Base-by-base conservation (phyloP, 352 stramenopile species). In the Phytophthora kernoviae region DNA sequence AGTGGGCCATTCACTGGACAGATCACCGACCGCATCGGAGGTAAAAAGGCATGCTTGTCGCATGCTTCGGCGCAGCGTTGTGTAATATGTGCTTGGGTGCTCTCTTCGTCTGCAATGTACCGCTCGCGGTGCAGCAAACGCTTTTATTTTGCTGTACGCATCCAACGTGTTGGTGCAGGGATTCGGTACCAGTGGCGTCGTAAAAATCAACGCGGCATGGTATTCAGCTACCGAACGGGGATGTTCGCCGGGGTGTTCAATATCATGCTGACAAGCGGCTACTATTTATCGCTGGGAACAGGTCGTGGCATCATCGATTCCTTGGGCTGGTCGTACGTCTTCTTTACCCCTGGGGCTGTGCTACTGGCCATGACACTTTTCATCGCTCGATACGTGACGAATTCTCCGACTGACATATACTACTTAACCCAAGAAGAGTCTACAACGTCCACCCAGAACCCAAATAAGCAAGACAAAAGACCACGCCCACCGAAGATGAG, bases 181-280 rank as follows among this genome's bases (percentile, higher is more conserved):
- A 18, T 87, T 87, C 42, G 80, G 80, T 14, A 86, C 75, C 18
- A 90, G 77, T 47, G 80, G 75, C 18, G 80, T 90, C 11, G 75
- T 90, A 14, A 90, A 90, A 66, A 90, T 87, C 58, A 87, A 90
- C 40, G 80, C 77, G 0, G 77, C 72, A 42, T 87, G 77, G 77
- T 90, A 87, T 65, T 44, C 71, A 21, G 52, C 76, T 1, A 84
- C 50, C 36, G 79, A 90, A 54, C 77, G 80, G 24, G 73, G 80
- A 62, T 86, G 47, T 90, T 90, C 42, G 68, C 80, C 0, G 80
- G 80, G 2, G 73, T 90, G 0, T 90, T 87, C 66, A 90, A 90
- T 65, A 87, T 90, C 55, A 83, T 87, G 66, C 58, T 90, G 51
- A 87, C 73, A 9, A 86, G 70, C 37, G 80, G 80, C 17, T 90